Conservation (phyloP, 139 green algal species). For the Micractinium sp. region DNA sequence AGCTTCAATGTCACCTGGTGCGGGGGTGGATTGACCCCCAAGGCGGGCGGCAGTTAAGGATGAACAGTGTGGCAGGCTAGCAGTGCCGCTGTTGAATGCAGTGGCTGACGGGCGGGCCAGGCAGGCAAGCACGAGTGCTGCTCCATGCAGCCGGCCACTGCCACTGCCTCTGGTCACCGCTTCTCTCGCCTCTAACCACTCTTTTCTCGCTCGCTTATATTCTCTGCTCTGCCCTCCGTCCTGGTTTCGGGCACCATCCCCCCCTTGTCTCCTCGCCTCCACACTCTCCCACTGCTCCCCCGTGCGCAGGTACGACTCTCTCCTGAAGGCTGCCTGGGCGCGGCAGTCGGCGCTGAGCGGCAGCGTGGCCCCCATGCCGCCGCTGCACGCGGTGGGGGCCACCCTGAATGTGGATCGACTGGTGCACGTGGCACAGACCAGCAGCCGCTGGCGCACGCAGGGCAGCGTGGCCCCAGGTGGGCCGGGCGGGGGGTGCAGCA, state of each 20-base stretch:
- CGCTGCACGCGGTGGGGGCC: slow-evolving; percentile 69
- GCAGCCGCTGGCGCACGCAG: slow-evolving; percentile 4
- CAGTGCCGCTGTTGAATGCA: too few relatives aligned
- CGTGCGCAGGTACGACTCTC: slow-evolving; percentile 67
- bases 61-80: too few relatives aligned
- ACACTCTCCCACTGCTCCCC: not conserved
- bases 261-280: not conserved
- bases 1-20: not conserved
- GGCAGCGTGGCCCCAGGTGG: not conserved
- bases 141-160: too few relatives aligned
- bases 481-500: slow-evolving; percentile 13
- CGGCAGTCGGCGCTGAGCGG: slow-evolving; percentile 54
- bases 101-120: too few relatives aligned
- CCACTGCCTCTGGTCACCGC: too few relatives aligned
- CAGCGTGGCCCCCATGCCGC: slow-evolving; percentile 16
- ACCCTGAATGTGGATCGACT: slow-evolving; percentile 76
- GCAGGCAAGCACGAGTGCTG: too few relatives aligned
- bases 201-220: not conserved
- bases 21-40: too few relatives aligned
- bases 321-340: slow-evolving; percentile 72
- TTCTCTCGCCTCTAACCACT: too few relatives aligned
- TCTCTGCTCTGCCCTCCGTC: not conserved
- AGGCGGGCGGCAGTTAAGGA: too few relatives aligned
- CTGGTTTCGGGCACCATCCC: not conserved
- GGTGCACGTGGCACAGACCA: slow-evolving; percentile 32